phyloP scores from a whole-genome alignment of 768 basidiomycete genomes.

The Tulasnella calospora region DNA sequence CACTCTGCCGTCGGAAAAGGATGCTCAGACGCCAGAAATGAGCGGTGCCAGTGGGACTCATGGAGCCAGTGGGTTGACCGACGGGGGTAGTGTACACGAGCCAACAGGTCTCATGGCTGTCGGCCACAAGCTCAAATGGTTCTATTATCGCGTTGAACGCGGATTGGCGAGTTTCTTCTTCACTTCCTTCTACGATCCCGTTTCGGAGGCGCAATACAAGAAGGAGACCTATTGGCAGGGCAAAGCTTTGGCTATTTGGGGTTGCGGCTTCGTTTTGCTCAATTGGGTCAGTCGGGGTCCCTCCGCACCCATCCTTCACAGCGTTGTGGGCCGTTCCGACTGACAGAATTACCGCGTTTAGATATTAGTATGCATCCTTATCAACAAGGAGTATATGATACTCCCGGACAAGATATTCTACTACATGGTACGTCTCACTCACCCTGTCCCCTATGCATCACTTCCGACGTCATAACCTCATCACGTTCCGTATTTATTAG shows the following conservation, averaged over 20 bases:
- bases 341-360: background rate
- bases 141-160: background rate
- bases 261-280: conserved; percentile 15
- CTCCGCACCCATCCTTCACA: background rate
- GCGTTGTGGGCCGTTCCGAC: background rate
- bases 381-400: conserved; percentile 21
- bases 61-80: background rate
- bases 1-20: conserved; percentile 15
- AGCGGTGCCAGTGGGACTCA: background rate
- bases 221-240: conserved; percentile 8
- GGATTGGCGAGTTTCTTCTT: conserved; percentile 15
- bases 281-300: conserved; percentile 23
- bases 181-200: conserved; percentile 6
- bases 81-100: conserved; percentile 1
- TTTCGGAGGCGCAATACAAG: conserved; percentile 20
- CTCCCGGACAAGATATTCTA: conserved; percentile 26
- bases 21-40: background rate
- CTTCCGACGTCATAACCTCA: background rate
- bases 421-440: conserved; percentile 24
- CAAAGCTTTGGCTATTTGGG: conserved; percentile 15
- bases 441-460: background rate
- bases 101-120: background rate
- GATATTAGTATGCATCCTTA: conserved; percentile 26
- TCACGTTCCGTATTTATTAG: conserved; percentile 2
- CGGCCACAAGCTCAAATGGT: background rate